Base-by-base conservation (phyloP, 2,329 filamentous ascomycete species). In the Cladosporium sp. region DNA sequence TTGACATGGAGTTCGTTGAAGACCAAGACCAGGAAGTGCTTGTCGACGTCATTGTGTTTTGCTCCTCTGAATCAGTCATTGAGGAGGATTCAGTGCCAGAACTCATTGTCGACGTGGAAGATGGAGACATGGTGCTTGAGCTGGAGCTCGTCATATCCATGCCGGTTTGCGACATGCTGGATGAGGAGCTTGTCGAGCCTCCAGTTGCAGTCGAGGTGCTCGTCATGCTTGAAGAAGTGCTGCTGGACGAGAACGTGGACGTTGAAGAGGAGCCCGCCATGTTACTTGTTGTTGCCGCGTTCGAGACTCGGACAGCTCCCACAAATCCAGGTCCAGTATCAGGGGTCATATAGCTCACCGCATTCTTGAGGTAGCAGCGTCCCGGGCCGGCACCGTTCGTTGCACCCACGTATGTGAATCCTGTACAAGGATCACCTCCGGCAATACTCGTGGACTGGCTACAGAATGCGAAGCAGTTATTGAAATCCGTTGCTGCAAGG, bases 401-500 rank as follows among this genome's bases (percentile, higher is more conserved):
- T n/a, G 36, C 51, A 11, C 52, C 54, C 12, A 27, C 2, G 19
- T 43, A 56, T 6, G 36, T 39, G 17, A 48, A 56, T 6, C 17
- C 52, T 3, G 32, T 52, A 42, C 54, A 56, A 17, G 9, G 32
- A 4, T n/a, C 38, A 19, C 9, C n/a, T 11, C 17, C 17, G 4
- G 5, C 12, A 24, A 11, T 40, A 18, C 1, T n/a, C 7, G 43
- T 18, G 7, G 22, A 7, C 19, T 22, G 39, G 22, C 52, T 44
- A 27, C 52, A 54, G 3, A 41, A 38, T 17, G 36, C 36, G 27
- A 54, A 52, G 15, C 54, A 56, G 15, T 53, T 49, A 19, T 52
- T 48, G 32, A 34, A 34, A 27, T 4, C 9, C 22, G 22, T 27
- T 27, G 22, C 22, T 27, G 22, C 9, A 9, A 27, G 9, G 4